phyloP scores from a whole-genome alignment of 2,329 filamentous ascomycete genomes.

The Neofusicoccum umdonicola region DNA sequence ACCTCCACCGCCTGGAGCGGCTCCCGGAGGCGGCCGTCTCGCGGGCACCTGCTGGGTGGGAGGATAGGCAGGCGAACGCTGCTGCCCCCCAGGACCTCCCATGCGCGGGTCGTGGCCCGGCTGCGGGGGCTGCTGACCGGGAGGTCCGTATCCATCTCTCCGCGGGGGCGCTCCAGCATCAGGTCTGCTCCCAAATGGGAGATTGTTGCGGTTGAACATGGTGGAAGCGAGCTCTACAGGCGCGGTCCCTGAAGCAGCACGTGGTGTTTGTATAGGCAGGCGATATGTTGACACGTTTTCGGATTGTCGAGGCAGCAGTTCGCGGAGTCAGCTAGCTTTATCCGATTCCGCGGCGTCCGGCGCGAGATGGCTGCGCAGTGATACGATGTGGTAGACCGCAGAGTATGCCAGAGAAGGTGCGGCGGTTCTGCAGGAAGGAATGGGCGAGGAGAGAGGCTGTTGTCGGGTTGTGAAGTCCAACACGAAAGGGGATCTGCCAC shows the following conservation, averaged over 20 bases:
- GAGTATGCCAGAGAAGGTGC: neutral
- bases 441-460: neutral
- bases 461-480: neutral
- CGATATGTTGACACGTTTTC: conserved; percentile 14
- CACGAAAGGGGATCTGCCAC: conserved; percentile 12
- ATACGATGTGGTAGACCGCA: neutral
- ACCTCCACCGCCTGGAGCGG: conserved; percentile 22
- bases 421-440: neutral
- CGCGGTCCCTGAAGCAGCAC: neutral
- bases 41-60: conserved; percentile 29
- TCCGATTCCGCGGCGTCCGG: neutral
- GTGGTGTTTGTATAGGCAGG: neutral
- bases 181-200: conserved; percentile 43
- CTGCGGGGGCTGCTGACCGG: conserved; percentile 25
- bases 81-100: conserved; percentile 22
- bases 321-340: neutral
- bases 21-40: conserved; percentile 26
- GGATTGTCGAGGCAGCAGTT: conserved; percentile 10
- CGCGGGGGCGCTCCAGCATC: conserved; percentile 39
- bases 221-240: neutral
- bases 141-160: conserved; percentile 42
- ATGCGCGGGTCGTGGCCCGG: conserved; percentile 21
- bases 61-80: conserved; percentile 23
- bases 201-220: conserved; percentile 59
- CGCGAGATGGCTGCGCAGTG: neutral